Conservation (phyloP, 768 basidiomycete species). For the Boletus patriciae region DNA sequence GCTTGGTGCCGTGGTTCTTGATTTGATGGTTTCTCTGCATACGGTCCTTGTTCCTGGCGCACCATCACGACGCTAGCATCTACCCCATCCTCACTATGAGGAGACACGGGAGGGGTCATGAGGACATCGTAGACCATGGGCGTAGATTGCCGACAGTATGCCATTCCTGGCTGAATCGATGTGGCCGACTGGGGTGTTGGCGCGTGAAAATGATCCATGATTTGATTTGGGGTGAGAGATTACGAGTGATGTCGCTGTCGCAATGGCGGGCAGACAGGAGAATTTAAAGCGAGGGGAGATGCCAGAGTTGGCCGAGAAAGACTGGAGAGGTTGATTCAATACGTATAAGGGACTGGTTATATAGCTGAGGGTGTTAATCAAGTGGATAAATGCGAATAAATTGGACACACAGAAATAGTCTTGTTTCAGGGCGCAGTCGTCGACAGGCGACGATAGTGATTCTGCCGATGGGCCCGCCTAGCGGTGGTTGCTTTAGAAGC, state of each 20-base stretch:
- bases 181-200: conserved; percentile 20
- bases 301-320: conserved; percentile 1
- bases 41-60: conserved; percentile 13
- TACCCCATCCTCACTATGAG: conserved; percentile 45
- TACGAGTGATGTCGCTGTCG: neutral
- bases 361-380: conserved; percentile 5
- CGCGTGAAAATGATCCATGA: conserved; percentile 28
- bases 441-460: neutral
- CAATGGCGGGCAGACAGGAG: neutral
- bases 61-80: conserved; percentile 17
- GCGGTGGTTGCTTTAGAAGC: conserved; percentile 13
- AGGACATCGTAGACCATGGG: conserved; percentile 55
- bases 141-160: conserved; percentile 39
- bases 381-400: neutral
- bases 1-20: conserved; percentile 9
- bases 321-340: neutral
- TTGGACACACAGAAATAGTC: conserved; percentile 14
- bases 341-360: conserved; percentile 5
- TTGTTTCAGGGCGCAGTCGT: conserved; percentile 11
- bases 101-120: conserved; percentile 71
- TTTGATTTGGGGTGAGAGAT: conserved; percentile 4
- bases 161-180: conserved; percentile 13
- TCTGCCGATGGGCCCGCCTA: neutral
- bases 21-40: conserved; percentile 9
- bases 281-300: neutral